Base-by-base conservation (phyloP, 352 stramenopile genomes). In the Halophytophthora polymorphica region DNA sequence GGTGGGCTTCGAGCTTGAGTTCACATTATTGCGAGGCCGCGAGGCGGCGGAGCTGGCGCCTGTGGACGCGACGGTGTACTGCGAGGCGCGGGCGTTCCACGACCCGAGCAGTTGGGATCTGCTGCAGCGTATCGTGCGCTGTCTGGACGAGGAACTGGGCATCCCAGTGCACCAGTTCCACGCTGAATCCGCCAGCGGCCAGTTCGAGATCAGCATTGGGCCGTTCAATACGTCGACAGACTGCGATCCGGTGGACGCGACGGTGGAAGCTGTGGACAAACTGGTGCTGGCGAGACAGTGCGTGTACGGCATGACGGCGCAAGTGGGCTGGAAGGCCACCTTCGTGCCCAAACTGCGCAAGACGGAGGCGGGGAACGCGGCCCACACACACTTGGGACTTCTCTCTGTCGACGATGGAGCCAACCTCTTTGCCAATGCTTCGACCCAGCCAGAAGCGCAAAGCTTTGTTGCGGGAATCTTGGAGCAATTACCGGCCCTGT, bases 81-180 rank as follows among this genome's bases (percentile, higher is more conserved):
- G 58, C 37, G 55, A 64, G n/a, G 49, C 61, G 36, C 39, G 41
- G 3, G 52, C 59, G 42, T 57, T 73, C n/a, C 60, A 69, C 19
- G 29, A 36, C 12, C 43, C 48, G 5, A 44, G 23, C 1, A 48
- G 42, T 18, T 73, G 59, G 60, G 6, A n/a, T 13, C 34, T 73
- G 23, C 39, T 73, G 5, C 45, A 47, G 6, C n/a, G 54, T 7
- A 67, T 73, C 38, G 58, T 72, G 14, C 33, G 54, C 37, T 50
- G 22, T 19, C 31, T 72, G 11, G 19, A 68, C 18, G 44, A 50
- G 13, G 47, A 70, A 14, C 45, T 70, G 7, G 33, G 43, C 0
- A 73, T 67, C 31, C 31, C 33, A 1, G 60, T 73, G 29, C 44
- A 61, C n/a, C 64, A 73, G 48, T 70, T 70, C 19, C 64, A 72